phyloP scores from a whole-genome alignment of 768 basidiomycete species.

The Leccinum rimulosum region DNA sequence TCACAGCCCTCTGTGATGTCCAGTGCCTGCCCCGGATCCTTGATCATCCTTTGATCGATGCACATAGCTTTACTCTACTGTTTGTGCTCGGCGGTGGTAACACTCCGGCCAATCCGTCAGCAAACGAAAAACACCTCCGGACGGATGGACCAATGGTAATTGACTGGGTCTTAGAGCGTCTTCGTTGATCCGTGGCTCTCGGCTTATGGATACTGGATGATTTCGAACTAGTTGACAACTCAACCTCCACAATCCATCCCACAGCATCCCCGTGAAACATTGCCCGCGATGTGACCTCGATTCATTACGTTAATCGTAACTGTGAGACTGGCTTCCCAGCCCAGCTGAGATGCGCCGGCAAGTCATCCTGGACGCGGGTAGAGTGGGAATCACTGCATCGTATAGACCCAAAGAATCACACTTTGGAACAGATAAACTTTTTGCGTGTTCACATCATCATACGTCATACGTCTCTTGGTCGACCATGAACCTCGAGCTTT shows the following conservation, averaged over 20 bases:
- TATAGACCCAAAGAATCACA: neutral
- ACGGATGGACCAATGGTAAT: neutral
- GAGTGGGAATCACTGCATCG: neutral
- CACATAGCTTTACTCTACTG: neutral
- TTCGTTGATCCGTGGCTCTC: conserved; percentile 1
- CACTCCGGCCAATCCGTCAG: neutral
- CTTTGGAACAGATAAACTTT: conserved; percentile 5
- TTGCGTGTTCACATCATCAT: conserved; percentile 1
- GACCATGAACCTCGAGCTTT: neutral
- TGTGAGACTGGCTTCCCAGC: neutral
- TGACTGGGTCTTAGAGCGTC: neutral
- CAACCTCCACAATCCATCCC: neutral
- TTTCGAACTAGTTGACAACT: neutral
- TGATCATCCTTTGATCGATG: neutral
- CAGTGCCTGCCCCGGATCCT: neutral
- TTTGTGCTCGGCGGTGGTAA: neutral
- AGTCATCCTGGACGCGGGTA: conserved; percentile 4
- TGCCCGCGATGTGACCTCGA: neutral
- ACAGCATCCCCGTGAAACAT: neutral
- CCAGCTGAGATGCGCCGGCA: conserved; percentile 7
- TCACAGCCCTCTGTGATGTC: conserved; percentile 1
- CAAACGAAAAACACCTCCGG: neutral
- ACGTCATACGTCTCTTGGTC: conserved; percentile 1
- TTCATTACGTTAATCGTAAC: conserved; percentile 12
- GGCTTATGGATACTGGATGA: neutral